A percentile compares a stretch with the other conserved stretches of the same genome.
phyloP scores from a whole-genome alignment of 2,329 filamentous ascomycete genomes.

The Sporothrix globosa region DNA sequence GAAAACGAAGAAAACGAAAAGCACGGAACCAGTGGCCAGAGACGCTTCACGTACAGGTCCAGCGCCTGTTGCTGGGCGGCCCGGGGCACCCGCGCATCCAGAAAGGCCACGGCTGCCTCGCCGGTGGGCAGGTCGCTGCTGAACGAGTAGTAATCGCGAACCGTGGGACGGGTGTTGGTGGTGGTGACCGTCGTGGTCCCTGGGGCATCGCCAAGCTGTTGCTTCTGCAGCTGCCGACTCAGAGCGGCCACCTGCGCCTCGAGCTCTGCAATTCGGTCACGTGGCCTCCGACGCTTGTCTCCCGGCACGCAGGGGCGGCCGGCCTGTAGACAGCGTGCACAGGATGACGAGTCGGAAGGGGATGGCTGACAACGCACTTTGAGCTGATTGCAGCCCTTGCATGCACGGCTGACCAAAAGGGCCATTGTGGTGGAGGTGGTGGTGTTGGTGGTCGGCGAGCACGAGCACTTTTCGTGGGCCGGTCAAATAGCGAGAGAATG shows the following conservation, averaged over 20 bases:
- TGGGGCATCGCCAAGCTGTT: neutral
- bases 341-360: neutral
- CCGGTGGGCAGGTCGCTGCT: neutral
- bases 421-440: neutral
- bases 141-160: slow-evolving; percentile 13
- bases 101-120: slow-evolving; percentile 19
- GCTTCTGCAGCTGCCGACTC: slow-evolving; percentile 17
- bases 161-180: neutral
- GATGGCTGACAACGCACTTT: slow-evolving; percentile 28
- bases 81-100: slow-evolving; percentile 16
- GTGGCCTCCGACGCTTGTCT: slow-evolving; percentile 26
- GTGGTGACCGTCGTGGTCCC: neutral
- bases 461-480: too few relatives aligned
- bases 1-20: neutral
- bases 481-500: too few relatives aligned
- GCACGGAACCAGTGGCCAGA: neutral
- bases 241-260: slow-evolving; percentile 26
- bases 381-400: slow-evolving; percentile 28
- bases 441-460: neutral
- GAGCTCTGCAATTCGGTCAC: slow-evolving; percentile 29
- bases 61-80: slow-evolving; percentile 13
- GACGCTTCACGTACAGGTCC: slow-evolving; percentile 1
- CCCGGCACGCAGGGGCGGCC: slow-evolving; percentile 24
- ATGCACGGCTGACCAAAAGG: slow-evolving; percentile 26
- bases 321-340: slow-evolving; percentile 22